Conservation (phyloP, 768 basidiomycete genomes). For the Boletus vinaceobasis region DNA sequence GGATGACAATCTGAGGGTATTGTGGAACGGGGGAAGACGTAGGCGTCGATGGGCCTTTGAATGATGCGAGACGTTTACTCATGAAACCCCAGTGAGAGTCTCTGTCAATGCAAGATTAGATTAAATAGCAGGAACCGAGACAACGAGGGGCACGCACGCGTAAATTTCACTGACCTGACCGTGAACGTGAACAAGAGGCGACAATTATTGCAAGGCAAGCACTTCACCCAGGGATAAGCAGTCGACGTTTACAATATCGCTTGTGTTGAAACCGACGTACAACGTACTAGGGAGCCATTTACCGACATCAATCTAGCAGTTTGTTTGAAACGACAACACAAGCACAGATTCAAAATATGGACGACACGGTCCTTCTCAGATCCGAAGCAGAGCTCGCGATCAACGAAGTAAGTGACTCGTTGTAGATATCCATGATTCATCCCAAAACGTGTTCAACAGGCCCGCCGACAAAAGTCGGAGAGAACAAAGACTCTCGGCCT, state of each 20-base stretch:
- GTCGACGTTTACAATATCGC: background rate
- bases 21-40: slow-evolving; percentile 58
- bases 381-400: slow-evolving; percentile 32
- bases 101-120: slow-evolving; percentile 16
- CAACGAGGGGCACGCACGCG: no score
- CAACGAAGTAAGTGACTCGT: slow-evolving; percentile 21
- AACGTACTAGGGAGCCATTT: no score
- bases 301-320: background rate
- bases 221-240: background rate
- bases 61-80: slow-evolving; percentile 67
- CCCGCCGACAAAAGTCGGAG: slow-evolving; percentile 70
- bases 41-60: slow-evolving; percentile 77
- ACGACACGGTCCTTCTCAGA: slow-evolving; percentile 28
- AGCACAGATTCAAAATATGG: slow-evolving; percentile 15
- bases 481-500: slow-evolving; percentile 68
- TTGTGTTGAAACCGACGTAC: background rate
- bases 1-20: slow-evolving; percentile 36
- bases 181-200: background rate
- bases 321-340: background rate
- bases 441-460: slow-evolving; percentile 38
- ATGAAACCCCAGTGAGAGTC: slow-evolving; percentile 21
- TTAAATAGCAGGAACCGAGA: slow-evolving; percentile 7
- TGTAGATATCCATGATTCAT: background rate
- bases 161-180: no score
- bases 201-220: background rate